A percentile compares a stretch with the other conserved stretches of the same genome.
Evolutionary conservation across 2,329 filamentous ascomycete species (phyloP).

Genomic region (Curvularia lunata): DNA sequence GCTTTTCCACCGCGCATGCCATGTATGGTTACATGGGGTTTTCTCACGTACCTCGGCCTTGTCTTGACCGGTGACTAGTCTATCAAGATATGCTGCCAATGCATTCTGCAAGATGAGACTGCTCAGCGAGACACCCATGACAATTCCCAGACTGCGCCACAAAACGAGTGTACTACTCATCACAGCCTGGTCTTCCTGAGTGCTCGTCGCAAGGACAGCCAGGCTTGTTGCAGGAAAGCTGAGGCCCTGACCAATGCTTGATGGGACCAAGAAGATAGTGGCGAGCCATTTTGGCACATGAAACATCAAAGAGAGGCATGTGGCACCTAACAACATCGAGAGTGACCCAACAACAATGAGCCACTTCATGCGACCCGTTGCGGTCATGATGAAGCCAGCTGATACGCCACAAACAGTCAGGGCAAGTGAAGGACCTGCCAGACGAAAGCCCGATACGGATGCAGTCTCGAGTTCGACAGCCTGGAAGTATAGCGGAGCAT

Average conservation of each 20-base stretch:
- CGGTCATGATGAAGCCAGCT: conserved; percentile 53
- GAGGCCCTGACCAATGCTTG: conserved; percentile 52
- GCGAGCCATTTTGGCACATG: conserved; percentile 50
- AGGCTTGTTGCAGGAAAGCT: conserved; percentile 52
- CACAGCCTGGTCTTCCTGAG: conserved; percentile 54
- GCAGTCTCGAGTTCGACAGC: conserved; percentile 62
- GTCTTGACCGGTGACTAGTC: conserved; percentile 64
- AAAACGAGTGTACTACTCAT: conserved; percentile 72
- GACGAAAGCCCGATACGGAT: conserved; percentile 73
- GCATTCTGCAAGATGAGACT: conserved; percentile 77
- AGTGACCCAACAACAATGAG: conserved; percentile 50
- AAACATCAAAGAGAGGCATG: conserved; percentile 48
- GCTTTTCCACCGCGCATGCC: background rate
- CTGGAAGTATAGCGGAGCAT: conserved; percentile 72
- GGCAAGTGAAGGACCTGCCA: conserved; percentile 67
- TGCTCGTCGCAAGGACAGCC: conserved; percentile 51
- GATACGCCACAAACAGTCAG: conserved; percentile 52
- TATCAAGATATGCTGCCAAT: conserved; percentile 64
- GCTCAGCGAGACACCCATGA: conserved; percentile 74
- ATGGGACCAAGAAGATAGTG: conserved; percentile 50
- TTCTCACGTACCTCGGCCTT: conserved; percentile 56
- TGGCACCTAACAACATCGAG: conserved; percentile 46
- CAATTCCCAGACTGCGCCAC: conserved; percentile 73
- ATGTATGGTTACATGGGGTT: background rate
- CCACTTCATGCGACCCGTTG: conserved; percentile 52